These are phyloP conservation scores for Elaeis guineensis DNA, from an alignment of 176 grass and related monocot species.

Conservation along the genomic window DNA sequence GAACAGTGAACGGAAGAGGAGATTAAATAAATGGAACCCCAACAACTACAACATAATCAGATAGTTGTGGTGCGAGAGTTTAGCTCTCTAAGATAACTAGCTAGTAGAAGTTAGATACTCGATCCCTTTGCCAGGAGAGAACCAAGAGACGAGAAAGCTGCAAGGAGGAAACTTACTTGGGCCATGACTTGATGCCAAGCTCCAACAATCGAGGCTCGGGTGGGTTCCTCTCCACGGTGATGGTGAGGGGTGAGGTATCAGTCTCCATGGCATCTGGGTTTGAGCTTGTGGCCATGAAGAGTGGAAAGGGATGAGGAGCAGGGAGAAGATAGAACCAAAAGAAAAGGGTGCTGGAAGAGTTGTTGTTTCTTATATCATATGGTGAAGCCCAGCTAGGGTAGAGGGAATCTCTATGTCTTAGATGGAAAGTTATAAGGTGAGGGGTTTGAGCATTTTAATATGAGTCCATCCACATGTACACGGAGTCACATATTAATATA, in stretches of 20 bases:
- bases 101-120: background rate
- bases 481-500: no score
- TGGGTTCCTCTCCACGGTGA: conserved; percentile 58
- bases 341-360: no score
- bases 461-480: no score
- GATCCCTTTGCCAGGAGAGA: background rate
- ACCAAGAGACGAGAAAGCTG: background rate
- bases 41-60: background rate
- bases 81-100: background rate
- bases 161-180: conserved; percentile 49
- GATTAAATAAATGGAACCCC: background rate
- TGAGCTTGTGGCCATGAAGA: conserved; percentile 64
- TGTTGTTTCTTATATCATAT: no score
- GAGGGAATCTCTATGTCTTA: no score
- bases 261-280: conserved; percentile 50
- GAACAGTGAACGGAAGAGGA: background rate
- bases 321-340: no score
- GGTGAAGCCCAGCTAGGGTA: no score
- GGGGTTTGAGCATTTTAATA: no score
- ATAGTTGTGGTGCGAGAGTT: background rate
- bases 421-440: no score
- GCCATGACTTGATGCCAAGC: conserved; percentile 91
- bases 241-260: conserved; percentile 33
- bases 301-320: no score
- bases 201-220: conserved; percentile 54